These are phyloP conservation scores for Pneumocystis oryctolagi DNA, from an alignment of 1,139 yeast genomes.

Conservation along the genomic window DNA sequence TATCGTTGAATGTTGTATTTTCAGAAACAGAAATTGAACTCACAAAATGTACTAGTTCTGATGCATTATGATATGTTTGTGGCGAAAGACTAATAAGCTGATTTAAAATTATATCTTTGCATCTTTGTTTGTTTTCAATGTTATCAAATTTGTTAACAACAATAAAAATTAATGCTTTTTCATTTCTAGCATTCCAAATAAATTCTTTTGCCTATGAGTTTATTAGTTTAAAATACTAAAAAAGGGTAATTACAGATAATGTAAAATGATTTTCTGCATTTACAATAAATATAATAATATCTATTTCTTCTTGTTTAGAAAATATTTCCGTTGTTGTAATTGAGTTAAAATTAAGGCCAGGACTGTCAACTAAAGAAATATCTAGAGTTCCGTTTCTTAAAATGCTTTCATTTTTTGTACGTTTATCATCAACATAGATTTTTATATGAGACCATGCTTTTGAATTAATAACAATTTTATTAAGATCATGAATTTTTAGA, in stretches of 20 bases:
- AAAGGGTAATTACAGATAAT: conserved; percentile 39
- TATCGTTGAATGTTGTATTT: conserved; percentile 17
- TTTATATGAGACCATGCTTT: conserved; percentile 50
- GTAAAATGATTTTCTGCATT: conserved; percentile 95
- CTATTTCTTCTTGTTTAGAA: conserved; percentile 94
- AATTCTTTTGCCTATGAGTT: conserved; percentile 58
- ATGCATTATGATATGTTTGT: conserved; percentile 72
- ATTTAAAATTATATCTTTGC: conserved; percentile 59
- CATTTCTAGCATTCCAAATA: conserved; percentile 78
- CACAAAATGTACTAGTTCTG: conserved; percentile 88
- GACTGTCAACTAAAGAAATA: conserved; percentile 87
- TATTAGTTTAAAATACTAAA: not conserved
- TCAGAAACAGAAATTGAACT: conserved; percentile 33
- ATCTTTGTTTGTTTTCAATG: conserved; percentile 63
- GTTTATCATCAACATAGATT: conserved; percentile 62
- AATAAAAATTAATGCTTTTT: conserved; percentile 79
- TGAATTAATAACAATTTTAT: conserved; percentile 58
- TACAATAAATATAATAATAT: conserved; percentile 87
- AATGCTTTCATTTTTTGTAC: conserved; percentile 56
- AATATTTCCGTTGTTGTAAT: conserved; percentile 90
- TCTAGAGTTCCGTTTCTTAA: conserved; percentile 84
- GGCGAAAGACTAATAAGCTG: conserved; percentile 86
- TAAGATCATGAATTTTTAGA: conserved; percentile 41
- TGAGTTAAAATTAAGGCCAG: conserved; percentile 87
- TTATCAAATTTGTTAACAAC: conserved; percentile 87